Evolutionary conservation across 805 yeast genomes (phyloP).

Genomic region (Peterozyma toletana): DNA sequence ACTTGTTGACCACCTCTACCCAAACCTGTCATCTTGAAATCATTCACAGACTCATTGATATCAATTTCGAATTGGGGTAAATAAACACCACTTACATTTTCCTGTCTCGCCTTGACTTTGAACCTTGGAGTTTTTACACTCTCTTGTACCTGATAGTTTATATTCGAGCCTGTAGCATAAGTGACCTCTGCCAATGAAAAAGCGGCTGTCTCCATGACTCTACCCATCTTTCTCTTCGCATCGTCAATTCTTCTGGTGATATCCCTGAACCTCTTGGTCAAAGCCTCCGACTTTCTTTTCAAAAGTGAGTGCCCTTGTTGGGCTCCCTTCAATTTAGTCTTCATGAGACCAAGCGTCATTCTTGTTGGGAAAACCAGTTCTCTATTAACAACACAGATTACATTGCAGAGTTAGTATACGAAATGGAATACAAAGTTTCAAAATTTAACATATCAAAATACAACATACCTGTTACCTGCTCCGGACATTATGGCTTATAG

Average conservation of each 20-base stretch:
- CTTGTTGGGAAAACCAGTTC: conserved; percentile 97
- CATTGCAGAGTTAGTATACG: not conserved
- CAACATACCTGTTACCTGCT: conserved; percentile 44
- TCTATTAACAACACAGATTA: conserved; percentile 30
- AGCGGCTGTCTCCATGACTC: conserved; percentile 97
- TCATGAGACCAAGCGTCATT: conserved; percentile 94
- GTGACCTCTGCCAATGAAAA: conserved; percentile 95
- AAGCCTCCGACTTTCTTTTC: conserved; percentile 94
- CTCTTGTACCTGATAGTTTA: conserved; percentile 93
- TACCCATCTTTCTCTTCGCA: conserved; percentile 94
- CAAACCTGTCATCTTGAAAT: conserved; percentile 91
- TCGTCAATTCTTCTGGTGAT: conserved; percentile 92
- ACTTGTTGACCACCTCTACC: conserved; percentile 99
- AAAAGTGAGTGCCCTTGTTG: conserved; percentile 90
- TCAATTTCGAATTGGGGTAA: conserved; percentile 88
- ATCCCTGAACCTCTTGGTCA: conserved; percentile 93
- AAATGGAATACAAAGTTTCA: not conserved
- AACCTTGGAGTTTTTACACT: conserved; percentile 87
- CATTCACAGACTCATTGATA: conserved; percentile 80
- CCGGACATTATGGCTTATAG: conserved; percentile 43
- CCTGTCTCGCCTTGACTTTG: conserved; percentile 86
- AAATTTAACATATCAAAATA: not conserved
- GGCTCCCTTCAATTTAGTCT: conserved; percentile 93
- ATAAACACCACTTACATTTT: conserved; percentile 92
- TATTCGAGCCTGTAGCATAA: conserved; percentile 95